Conservation (phyloP, 2,329 filamentous ascomycete genomes). For the Magnaporthiopsis rhizophila region DNA sequence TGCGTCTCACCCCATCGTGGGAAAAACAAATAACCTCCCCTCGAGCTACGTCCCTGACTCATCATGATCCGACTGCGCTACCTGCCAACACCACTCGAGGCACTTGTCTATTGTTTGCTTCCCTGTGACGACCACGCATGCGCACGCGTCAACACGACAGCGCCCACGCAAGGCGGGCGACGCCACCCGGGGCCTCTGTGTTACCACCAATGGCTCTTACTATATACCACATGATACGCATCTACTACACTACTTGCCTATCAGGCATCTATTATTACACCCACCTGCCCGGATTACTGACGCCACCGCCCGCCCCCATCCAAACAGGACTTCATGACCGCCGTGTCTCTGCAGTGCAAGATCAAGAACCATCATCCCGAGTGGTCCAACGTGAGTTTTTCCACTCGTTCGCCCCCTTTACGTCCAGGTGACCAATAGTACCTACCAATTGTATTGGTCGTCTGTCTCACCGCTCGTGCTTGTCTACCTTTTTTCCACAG, state of each 20-base stretch:
- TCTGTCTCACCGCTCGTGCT: not conserved
- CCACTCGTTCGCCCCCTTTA: not conserved
- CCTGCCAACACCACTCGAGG: not conserved
- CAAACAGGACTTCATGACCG: constrained; percentile 66
- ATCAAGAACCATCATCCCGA: constrained; percentile 65
- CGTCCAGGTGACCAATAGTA: too few species aligned
- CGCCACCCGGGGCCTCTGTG: not conserved
- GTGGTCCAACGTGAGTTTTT: constrained; percentile 58
- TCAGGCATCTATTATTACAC: too few species aligned
- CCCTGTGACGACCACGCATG: not conserved
- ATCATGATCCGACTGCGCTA: not conserved
- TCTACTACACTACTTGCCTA: too few species aligned
- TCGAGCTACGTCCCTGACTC: not conserved
- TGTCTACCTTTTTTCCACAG: constrained; percentile 28
- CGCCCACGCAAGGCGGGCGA: not conserved
- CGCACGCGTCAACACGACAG: not conserved
- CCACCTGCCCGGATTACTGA: not conserved
- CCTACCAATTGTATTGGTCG: too few species aligned
- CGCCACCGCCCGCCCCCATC: not conserved
- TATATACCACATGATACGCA: not conserved
- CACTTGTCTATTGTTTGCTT: not conserved
- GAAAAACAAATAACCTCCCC: not conserved
- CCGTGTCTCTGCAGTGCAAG: constrained; percentile 59
- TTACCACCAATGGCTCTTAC: not conserved
- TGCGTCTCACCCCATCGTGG: not conserved